phyloP scores from a whole-genome alignment of 805 yeast species.

The Starmera dryadoides region DNA sequence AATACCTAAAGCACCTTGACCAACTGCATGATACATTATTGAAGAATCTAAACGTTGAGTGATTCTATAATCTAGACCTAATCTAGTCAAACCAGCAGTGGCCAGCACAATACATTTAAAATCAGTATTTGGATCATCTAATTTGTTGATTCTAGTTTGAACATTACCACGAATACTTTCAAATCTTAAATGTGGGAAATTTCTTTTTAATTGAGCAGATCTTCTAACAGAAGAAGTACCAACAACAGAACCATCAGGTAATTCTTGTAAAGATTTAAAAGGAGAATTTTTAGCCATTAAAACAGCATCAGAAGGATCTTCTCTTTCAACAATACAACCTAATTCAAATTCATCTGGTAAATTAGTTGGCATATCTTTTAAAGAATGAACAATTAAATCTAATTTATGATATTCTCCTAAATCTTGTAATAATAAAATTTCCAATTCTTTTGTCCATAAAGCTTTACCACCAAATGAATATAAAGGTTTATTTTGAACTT shows the following conservation, averaged over 20 bases:
- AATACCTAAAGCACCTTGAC: constrained; percentile 97
- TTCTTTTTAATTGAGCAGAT: constrained; percentile 79
- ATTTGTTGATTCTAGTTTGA: constrained; percentile 72
- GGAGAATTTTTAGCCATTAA: constrained; percentile 63
- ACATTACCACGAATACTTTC: constrained; percentile 83
- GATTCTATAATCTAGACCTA: constrained; percentile 68
- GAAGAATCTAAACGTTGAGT: constrained; percentile 63
- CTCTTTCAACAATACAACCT: constrained; percentile 81
- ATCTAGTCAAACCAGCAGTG: constrained; percentile 81
- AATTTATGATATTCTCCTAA: constrained; percentile 59
- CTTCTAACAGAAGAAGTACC: constrained; percentile 95
- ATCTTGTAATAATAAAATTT: constrained; percentile 58
- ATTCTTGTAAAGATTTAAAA: constrained; percentile 57
- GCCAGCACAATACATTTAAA: constrained; percentile 80
- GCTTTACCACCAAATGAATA: constrained; percentile 96
- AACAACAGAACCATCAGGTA: constrained; percentile 80
- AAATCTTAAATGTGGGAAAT: constrained; percentile 69
- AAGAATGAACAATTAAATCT: constrained; percentile 87
- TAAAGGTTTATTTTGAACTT: constrained; percentile 74
- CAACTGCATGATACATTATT: constrained; percentile 92
- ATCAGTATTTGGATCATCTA: constrained; percentile 63
- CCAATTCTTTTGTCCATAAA: constrained; percentile 93
- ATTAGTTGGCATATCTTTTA: constrained; percentile 88
- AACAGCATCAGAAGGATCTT: constrained; percentile 91
- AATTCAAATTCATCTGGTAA: constrained; percentile 85